Evolutionary conservation across 345 rosid genomes (phyloP).

Genomic region (Theobroma cacao): DNA sequence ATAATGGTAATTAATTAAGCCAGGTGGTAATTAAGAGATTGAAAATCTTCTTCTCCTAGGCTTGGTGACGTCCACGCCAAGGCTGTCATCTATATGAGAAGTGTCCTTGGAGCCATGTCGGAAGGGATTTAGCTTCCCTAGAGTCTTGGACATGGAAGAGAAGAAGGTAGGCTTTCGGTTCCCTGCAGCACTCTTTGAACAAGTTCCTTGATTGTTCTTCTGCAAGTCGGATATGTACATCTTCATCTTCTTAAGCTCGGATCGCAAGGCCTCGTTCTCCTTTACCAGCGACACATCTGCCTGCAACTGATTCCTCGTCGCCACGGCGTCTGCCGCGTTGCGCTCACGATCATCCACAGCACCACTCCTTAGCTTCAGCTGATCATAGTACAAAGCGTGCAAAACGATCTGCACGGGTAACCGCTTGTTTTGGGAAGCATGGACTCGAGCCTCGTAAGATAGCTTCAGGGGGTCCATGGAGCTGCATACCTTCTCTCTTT

Average conservation of each 20-base stretch:
- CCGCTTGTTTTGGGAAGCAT: slow-evolving; percentile 94
- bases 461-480: slow-evolving; percentile 85
- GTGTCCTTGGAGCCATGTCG: slow-evolving; percentile 85
- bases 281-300: slow-evolving; percentile 61
- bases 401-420: slow-evolving; percentile 83
- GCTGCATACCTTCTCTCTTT: slow-evolving; percentile 84
- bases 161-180: slow-evolving; percentile 45
- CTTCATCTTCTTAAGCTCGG: slow-evolving; percentile 89
- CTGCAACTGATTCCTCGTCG: slow-evolving; percentile 57
- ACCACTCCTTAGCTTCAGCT: slow-evolving; percentile 84
- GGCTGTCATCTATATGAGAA: slow-evolving; percentile 55
- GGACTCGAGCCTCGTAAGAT: slow-evolving; percentile 88
- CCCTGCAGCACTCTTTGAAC: slow-evolving; percentile 23
- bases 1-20: background rate
- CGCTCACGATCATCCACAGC: slow-evolving; percentile 24
- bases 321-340: slow-evolving; percentile 32
- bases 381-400: slow-evolving; percentile 85
- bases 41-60: slow-evolving; percentile 97
- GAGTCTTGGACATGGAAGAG: slow-evolving; percentile 82
- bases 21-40: slow-evolving; percentile 38
- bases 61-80: slow-evolving; percentile 57
- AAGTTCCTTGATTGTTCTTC: slow-evolving; percentile 37
- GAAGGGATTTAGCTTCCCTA: slow-evolving; percentile 90
- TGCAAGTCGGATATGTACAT: slow-evolving; percentile 59
- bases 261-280: slow-evolving; percentile 82